Evolutionary conservation across 768 basidiomycete genomes (phyloP).

Genomic region (Lentinula boryana): DNA sequence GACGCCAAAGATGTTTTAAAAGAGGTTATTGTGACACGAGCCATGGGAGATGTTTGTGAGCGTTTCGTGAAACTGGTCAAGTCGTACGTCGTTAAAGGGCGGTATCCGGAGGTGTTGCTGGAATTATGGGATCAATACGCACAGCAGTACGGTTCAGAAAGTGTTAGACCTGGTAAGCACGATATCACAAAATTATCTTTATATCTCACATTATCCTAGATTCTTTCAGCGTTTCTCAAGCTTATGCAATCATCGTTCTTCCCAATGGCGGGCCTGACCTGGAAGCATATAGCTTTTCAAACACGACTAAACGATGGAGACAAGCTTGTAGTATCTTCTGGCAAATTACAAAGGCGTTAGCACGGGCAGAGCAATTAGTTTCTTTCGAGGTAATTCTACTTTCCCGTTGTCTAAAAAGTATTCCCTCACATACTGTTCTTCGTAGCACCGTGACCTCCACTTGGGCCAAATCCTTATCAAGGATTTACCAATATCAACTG

Average conservation of each 20-base stretch:
- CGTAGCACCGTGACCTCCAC: conserved; percentile 96
- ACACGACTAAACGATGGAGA: conserved; percentile 59
- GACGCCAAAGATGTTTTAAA: conserved; percentile 74
- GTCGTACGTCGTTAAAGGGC: conserved; percentile 81
- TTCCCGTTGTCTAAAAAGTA: not conserved
- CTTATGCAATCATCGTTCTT: conserved; percentile 86
- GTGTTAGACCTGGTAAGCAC: conserved; percentile 70
- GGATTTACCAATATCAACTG: conserved; percentile 26
- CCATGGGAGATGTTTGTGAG: conserved; percentile 68
- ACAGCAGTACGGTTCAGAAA: conserved; percentile 69
- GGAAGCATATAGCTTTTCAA: conserved; percentile 72
- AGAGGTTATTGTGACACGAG: conserved; percentile 71
- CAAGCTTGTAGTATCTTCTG: conserved; percentile 88
- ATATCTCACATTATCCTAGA: conserved; percentile 35
- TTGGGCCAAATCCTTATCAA: conserved; percentile 94
- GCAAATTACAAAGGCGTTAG: conserved; percentile 78
- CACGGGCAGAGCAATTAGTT: conserved; percentile 72
- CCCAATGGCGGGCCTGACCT: conserved; percentile 89
- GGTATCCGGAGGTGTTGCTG: conserved; percentile 75
- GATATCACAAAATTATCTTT: conserved; percentile 1
- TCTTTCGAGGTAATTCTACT: conserved; percentile 72
- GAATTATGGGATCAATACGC: conserved; percentile 86
- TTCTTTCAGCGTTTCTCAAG: conserved; percentile 66
- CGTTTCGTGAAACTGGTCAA: conserved; percentile 81
- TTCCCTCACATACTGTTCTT: conserved; percentile 1